Percentiles rank a stretch among this genome's conserved stretches.
These are phyloP conservation scores for Haemoproteus tartakovskyi DNA, from an alignment of 169 alveolate genomes.

Conservation along the genomic window DNA sequence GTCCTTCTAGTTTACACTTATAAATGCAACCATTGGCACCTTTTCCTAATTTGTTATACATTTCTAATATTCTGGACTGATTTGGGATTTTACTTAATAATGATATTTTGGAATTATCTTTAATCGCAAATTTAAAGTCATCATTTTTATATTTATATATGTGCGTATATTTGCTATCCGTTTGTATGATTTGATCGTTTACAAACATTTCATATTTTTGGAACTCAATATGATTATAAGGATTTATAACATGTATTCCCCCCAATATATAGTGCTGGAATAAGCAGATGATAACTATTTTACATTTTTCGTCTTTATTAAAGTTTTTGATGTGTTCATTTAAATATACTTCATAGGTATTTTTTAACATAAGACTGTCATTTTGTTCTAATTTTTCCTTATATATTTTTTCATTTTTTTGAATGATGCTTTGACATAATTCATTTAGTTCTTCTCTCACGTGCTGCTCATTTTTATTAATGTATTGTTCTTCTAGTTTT, in stretches of 20 bases:
- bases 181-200: conserved; percentile 9
- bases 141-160: conserved; percentile 25
- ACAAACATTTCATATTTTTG: conserved; percentile 15
- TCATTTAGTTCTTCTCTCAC: too few species aligned
- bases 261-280: conserved; percentile 42
- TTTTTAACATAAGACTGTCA: too few species aligned
- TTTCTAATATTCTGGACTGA: conserved; percentile 13
- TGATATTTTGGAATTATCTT: conserved; percentile 5
- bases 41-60: conserved; percentile 28
- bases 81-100: conserved; percentile 14
- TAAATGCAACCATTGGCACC: conserved; percentile 47
- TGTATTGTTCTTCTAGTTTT: too few species aligned
- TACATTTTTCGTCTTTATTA: background rate
- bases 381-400: too few species aligned
- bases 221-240: conserved; percentile 27
- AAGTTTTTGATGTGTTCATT: conserved; percentile 14
- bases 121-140: conserved; percentile 4
- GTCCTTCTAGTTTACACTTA: conserved; percentile 13
- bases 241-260: conserved; percentile 23
- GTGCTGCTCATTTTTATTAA: too few species aligned
- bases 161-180: conserved; percentile 20
- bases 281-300: conserved; percentile 13
- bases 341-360: conserved; percentile 20
- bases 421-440: too few species aligned
- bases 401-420: too few species aligned